Evolutionary conservation across 805 yeast genomes (phyloP), one percentile per base, ranked within the genome.

Genomic region (Candida vaughaniae): DNA sequence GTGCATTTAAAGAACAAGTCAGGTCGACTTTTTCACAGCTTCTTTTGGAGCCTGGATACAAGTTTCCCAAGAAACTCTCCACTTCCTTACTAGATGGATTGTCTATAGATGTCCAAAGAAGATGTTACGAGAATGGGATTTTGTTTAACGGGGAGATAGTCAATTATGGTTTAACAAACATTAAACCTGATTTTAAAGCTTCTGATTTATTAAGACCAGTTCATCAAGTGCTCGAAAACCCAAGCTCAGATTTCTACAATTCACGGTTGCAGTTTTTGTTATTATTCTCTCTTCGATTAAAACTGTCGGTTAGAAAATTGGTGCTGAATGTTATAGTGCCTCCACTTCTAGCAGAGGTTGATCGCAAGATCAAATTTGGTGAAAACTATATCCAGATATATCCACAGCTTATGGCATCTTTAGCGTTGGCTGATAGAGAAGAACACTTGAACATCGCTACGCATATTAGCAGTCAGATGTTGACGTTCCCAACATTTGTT

Each of bases 241-340:
- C 35, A 9, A 26, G 33, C 19, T 44, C 45, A 22, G 20, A 25
- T n/a, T 36, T 42, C n/a, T 27, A 28, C 20, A 43, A 53, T 19
- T 69, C 85, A 11, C 67, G 86, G 47, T 51, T 84, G 9, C 89
- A 83, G 52, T 69, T 64, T 47, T 48, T 85, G 16, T 57, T 82
- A 25, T 70, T 67, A 41, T 74, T 82, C 40, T 85, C 84, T 42
- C 66, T 76, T 25, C 66, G 93, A 45, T 72, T 73, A 22, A 67
- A 79, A 61, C 79, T 80, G 39, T 46, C 49, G 3, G 49, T 73
- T 6, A 69, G 93, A 51, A 68, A 64, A 29, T 6, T 27, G 20
- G 53, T 55, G 6, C 71, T 75, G 32, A 62, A 68, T 18, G 52
- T 78, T 1, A 45, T 83, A 3, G 62, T 82, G 7, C 80, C 88